A percentile compares a stretch with the other conserved stretches of the same genome.
phyloP scores from a whole-genome alignment of 75 land plant genomes.

The Picea sitchensis region DNA sequence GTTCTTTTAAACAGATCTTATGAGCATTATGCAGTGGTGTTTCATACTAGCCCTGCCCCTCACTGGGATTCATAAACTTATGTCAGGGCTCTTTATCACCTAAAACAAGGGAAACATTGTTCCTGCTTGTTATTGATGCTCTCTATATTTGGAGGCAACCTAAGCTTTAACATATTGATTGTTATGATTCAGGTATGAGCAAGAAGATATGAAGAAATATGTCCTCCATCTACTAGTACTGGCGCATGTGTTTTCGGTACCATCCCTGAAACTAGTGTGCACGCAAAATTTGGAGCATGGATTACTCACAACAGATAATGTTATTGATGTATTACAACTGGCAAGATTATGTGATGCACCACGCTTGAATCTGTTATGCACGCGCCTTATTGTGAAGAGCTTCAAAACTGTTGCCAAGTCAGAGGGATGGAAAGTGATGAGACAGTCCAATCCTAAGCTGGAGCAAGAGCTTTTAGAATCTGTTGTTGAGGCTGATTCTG shows the following conservation, averaged over 20 bases:
- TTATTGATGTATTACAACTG: slow-evolving; percentile 78
- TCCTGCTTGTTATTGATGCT: too few species aligned
- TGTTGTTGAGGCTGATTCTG: slow-evolving; percentile 79
- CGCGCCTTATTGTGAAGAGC: slow-evolving; percentile 52
- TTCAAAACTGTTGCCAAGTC: slow-evolving; percentile 70
- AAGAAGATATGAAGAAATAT: slow-evolving; percentile 69
- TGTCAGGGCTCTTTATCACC: too few species aligned
- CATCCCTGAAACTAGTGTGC: slow-evolving; percentile 63
- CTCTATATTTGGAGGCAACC: too few species aligned
- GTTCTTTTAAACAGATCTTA: too few species aligned
- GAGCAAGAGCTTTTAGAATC: slow-evolving; percentile 83
- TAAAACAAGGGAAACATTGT: too few species aligned
- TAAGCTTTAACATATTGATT: not conserved
- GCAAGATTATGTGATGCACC: slow-evolving; percentile 82
- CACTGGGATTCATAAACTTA: too few species aligned
- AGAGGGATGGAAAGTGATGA: slow-evolving; percentile 95
- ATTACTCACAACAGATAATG: slow-evolving; percentile 67
- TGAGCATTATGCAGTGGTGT: too few species aligned
- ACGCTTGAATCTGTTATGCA: slow-evolving; percentile 62
- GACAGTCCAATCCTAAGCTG: slow-evolving; percentile 48
- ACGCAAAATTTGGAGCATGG: slow-evolving; percentile 42
- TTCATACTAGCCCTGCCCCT: too few species aligned
- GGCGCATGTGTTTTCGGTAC: slow-evolving; percentile 65
- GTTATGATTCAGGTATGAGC: slow-evolving; percentile 61
- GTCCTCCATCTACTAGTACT: slow-evolving; percentile 67